Percentiles rank a stretch among this genome's conserved stretches.
Evolutionary conservation across 2,329 filamentous ascomycete species (phyloP).

Genomic region (Colletotrichum godetiae): DNA sequence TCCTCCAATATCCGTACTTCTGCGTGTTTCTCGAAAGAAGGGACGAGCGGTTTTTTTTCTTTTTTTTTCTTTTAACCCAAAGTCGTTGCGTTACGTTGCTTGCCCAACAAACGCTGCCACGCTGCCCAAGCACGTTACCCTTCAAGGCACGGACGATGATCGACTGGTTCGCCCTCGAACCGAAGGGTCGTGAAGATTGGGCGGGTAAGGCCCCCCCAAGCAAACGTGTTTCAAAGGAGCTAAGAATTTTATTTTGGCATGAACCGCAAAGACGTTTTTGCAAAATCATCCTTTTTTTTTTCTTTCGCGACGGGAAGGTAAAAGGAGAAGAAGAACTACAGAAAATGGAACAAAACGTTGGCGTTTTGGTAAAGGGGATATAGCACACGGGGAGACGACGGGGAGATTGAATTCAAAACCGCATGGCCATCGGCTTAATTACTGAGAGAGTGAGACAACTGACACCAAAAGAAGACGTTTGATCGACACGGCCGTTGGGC

Average conservation of each 20-base stretch:
- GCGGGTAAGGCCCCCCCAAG: background rate
- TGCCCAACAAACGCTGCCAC: background rate
- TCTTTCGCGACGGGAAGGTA: background rate
- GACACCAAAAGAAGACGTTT: conserved; percentile 3
- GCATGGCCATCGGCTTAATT: background rate
- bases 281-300: background rate
- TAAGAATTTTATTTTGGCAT: background rate
- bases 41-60: background rate
- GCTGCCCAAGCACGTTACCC: background rate
- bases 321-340: too few species aligned
- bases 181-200: background rate
- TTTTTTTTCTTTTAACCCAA: too few species aligned
- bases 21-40: background rate
- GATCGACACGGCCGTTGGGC: background rate
- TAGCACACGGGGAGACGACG: background rate
- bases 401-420: too few species aligned
- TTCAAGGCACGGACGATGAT: background rate
- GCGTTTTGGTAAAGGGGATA: background rate
- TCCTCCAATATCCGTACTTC: background rate
- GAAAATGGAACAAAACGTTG: background rate
- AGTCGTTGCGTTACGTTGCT: background rate
- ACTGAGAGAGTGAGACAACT: background rate
- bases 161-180: background rate
- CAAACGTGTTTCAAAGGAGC: background rate
- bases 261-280: conserved; percentile 4